These are phyloP conservation scores for Penicillium atrosanguineum DNA, from an alignment of 495 filamentous ascomycete genomes.

Conservation along the genomic window DNA sequence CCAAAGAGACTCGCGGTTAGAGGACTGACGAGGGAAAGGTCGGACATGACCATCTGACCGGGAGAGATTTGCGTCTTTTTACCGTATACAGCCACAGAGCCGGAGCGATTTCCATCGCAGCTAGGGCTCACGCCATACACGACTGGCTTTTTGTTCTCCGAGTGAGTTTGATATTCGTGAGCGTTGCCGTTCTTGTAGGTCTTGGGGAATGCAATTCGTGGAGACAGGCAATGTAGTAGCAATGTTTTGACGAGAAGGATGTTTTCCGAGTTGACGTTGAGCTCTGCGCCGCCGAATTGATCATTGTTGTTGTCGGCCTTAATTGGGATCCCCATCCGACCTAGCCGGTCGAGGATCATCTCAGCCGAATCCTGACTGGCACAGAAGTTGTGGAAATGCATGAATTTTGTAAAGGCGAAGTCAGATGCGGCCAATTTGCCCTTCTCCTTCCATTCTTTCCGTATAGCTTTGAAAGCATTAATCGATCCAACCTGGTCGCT, in stretches of 20 bases:
- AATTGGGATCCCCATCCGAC: not conserved
- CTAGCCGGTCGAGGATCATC: not conserved
- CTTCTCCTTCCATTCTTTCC: conserved; percentile 26
- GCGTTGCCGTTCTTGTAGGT: not conserved
- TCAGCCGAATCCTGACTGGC: not conserved
- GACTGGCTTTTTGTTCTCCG: not conserved
- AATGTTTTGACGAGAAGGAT: conserved; percentile 50
- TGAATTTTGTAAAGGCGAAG: conserved; percentile 21
- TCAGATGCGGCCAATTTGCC: conserved; percentile 25
- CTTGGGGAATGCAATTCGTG: conserved; percentile 46
- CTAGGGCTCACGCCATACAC: not conserved
- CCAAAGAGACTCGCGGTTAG: conserved; percentile 51
- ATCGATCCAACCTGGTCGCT: conserved; percentile 56
- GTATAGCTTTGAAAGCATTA: conserved; percentile 49
- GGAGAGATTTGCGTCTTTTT: not conserved
- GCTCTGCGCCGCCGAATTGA: conserved; percentile 39
- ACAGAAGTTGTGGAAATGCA: conserved; percentile 10
- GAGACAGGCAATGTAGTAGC: conserved; percentile 45
- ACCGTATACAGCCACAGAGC: not conserved
- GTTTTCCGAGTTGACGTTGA: conserved; percentile 51
- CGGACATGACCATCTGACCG: conserved; percentile 5
- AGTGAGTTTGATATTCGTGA: not conserved
- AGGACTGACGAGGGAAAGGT: conserved; percentile 44
- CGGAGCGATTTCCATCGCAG: not conserved
- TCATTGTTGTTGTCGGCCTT: conserved; percentile 19